Percentiles rank a stretch among this genome's conserved stretches.
These are phyloP conservation scores for Podila horticola DNA, from an alignment of 192 early-diverging fungal genomes.

Conservation along the genomic window DNA sequence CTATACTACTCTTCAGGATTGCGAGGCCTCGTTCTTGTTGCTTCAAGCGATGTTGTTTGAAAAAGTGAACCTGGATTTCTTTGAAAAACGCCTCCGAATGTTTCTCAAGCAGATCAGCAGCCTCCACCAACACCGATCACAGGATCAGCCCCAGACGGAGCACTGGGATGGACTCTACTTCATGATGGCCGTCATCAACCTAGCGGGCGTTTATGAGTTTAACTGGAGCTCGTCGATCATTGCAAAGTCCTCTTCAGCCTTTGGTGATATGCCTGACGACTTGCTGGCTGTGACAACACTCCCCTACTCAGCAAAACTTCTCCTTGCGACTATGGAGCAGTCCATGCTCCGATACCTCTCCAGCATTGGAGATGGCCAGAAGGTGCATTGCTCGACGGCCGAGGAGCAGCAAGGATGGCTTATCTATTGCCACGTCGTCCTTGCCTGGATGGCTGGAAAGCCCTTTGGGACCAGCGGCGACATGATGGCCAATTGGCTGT, in stretches of 20 bases:
- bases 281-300: constrained; percentile 35
- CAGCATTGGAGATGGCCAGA: constrained; percentile 7
- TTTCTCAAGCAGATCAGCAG: constrained; percentile 34
- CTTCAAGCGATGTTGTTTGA: constrained; percentile 70
- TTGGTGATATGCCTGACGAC: constrained; percentile 17
- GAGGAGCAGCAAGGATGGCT: constrained; percentile 56
- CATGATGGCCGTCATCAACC: constrained; percentile 54
- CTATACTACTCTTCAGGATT: constrained; percentile 21
- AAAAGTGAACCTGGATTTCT: constrained; percentile 65
- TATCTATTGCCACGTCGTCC: constrained; percentile 58
- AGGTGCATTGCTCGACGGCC: constrained; percentile 4
- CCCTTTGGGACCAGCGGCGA: constrained; percentile 36
- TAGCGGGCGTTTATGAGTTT: constrained; percentile 61
- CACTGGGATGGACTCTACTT: constrained; percentile 59
- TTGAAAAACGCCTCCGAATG: constrained; percentile 41
- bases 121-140: constrained; percentile 1
- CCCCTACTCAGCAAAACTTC: constrained; percentile 46
- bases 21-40: constrained; percentile 52
- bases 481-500: constrained; percentile 31
- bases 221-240: constrained; percentile 49
- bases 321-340: constrained; percentile 49
- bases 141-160: neutral
- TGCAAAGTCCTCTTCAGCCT: constrained; percentile 23
- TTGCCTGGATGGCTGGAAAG: constrained; percentile 62
- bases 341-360: constrained; percentile 48